Percentiles rank a stretch among this genome's conserved stretches.
phyloP scores from a whole-genome alignment of 345 rosid genomes.

The Gossypioides kirkii region DNA sequence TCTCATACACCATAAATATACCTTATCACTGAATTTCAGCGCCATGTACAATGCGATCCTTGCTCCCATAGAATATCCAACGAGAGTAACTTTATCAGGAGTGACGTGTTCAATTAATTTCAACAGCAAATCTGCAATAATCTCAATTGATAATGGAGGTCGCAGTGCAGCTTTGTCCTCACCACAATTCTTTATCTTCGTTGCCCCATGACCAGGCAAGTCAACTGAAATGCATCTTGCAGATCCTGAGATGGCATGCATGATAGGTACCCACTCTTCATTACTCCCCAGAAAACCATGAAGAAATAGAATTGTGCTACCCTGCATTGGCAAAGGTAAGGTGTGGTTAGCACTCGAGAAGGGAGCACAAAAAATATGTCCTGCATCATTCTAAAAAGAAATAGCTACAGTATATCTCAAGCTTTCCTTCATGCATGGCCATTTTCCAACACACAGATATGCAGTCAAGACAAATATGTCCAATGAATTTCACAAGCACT shows the following conservation, averaged over 20 bases:
- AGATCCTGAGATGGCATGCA: constrained; percentile 67
- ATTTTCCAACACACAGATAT: neutral
- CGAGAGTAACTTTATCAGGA: constrained; percentile 53
- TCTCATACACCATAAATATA: constrained; percentile 18
- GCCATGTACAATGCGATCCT: constrained; percentile 86
- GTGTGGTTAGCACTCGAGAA: neutral
- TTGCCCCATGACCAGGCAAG: constrained; percentile 86
- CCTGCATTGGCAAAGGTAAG: constrained; percentile 34
- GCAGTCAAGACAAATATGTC: neutral
- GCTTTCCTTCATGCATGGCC: neutral
- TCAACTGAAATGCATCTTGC: constrained; percentile 82
- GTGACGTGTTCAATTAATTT: constrained; percentile 46
- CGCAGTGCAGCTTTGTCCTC: constrained; percentile 22
- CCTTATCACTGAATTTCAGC: constrained; percentile 54
- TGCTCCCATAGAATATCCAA: constrained; percentile 94
- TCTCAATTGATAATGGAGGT: constrained; percentile 52
- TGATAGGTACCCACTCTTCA: constrained; percentile 85
- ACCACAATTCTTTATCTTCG: constrained; percentile 33
- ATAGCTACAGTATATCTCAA: neutral
- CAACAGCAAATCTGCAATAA: constrained; percentile 37
- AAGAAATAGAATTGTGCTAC: constrained; percentile 53
- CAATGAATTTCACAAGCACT: neutral
- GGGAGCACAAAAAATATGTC: neutral
- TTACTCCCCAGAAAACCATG: constrained; percentile 93
- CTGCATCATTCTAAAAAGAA: neutral